phyloP scores from a whole-genome alignment of 345 rosid species.

The Linum tenue region DNA sequence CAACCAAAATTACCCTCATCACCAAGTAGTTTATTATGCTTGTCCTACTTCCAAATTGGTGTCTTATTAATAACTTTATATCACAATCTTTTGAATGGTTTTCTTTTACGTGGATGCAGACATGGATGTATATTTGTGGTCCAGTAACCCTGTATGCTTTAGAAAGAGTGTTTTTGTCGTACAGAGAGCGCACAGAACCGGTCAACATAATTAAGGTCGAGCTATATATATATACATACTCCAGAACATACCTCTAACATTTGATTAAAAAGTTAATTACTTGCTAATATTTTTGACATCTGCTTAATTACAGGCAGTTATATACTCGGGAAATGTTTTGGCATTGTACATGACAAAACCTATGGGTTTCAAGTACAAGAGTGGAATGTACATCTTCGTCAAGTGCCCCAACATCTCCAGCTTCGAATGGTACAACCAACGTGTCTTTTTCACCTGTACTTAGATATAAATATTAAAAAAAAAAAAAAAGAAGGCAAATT shows the following conservation, averaged over 20 bases:
- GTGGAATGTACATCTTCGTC: constrained; percentile 94
- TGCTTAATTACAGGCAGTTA: constrained; percentile 51
- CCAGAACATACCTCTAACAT: not conserved
- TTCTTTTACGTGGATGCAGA: constrained; percentile 30
- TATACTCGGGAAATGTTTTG: constrained; percentile 83
- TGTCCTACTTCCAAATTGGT: not conserved
- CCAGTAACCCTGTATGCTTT: constrained; percentile 51
- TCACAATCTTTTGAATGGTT: too few relatives aligned
- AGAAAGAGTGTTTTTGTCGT: constrained; percentile 47
- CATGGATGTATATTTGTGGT: constrained; percentile 72
- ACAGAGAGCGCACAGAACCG: constrained; percentile 45
- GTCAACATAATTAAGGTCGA: constrained; percentile 71
- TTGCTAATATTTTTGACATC: not conserved
- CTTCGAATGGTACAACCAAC: constrained; percentile 59
- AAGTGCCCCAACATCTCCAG: constrained; percentile 73
- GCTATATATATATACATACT: not conserved
- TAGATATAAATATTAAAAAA: too few relatives aligned
- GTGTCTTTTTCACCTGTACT: too few relatives aligned
- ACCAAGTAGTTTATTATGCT: not conserved
- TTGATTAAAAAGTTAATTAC: not conserved
- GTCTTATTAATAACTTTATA: too few relatives aligned
- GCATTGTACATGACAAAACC: constrained; percentile 86
- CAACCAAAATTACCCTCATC: too few relatives aligned
- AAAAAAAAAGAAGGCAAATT: too few relatives aligned
- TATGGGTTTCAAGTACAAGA: constrained; percentile 63